Conservation (phyloP, 257 asterid genomes). For the Capsicum pubescens region DNA sequence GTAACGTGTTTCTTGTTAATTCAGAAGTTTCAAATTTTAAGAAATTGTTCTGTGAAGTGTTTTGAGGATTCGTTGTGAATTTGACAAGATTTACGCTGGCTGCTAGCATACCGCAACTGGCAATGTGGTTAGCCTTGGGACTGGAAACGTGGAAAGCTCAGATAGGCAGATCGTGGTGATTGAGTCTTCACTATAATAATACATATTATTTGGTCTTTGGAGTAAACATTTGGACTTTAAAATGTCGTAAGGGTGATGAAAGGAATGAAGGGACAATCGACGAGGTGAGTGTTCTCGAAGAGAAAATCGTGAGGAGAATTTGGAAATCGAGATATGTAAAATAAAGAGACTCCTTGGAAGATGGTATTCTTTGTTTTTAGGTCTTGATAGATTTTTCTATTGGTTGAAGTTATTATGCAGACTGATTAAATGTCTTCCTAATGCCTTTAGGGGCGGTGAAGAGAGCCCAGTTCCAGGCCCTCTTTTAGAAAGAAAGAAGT, state of each 20-base stretch:
- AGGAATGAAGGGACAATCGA: no score
- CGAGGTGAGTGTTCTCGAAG: no score
- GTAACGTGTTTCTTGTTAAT: background rate
- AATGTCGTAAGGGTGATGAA: background rate
- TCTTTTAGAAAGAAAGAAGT: no score
- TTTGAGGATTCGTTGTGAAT: background rate
- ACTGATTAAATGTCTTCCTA: no score
- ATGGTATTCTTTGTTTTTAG: no score
- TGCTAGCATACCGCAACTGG: background rate
- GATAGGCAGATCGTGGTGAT: background rate
- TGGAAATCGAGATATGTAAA: no score
- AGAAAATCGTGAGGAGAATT: no score
- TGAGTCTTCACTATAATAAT: background rate
- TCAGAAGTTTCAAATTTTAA: background rate
- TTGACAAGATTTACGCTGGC: background rate
- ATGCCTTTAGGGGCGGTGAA: no score
- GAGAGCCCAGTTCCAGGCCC: no score
- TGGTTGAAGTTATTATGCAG: no score
- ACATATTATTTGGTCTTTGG: background rate
- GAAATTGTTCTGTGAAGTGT: background rate
- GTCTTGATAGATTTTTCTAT: no score
- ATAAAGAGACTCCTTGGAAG: no score
- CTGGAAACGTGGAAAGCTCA: background rate
- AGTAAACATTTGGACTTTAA: background rate
- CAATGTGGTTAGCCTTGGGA: background rate